Evolutionary conservation across 176 grass and related monocot genomes (phyloP).

Genomic region (Ensete glaucum): DNA sequence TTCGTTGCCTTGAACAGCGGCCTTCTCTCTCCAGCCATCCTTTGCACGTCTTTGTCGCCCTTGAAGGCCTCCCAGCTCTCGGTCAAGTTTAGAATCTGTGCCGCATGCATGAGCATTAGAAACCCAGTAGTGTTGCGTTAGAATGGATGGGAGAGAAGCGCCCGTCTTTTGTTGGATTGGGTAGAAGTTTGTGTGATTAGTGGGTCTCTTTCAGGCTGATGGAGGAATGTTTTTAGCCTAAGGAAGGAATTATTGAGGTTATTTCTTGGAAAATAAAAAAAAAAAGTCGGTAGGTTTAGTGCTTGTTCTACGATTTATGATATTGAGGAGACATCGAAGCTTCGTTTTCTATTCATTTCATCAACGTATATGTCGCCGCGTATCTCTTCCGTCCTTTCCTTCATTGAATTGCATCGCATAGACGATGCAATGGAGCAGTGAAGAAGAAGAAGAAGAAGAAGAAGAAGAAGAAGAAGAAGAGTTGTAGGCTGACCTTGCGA

Average conservation of each 20-base stretch:
- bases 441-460: background rate
- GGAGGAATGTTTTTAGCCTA: background rate
- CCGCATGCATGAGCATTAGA: background rate
- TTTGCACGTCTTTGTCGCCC: constrained; percentile 29
- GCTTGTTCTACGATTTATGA: background rate
- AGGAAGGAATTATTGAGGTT: no score
- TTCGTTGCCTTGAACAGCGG: constrained; percentile 39
- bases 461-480: background rate
- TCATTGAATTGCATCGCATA: no score
- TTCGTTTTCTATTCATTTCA: no score
- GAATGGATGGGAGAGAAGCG: background rate
- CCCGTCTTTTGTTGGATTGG: background rate
- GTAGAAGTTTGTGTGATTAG: background rate
- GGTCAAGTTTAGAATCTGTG: constrained; percentile 42
- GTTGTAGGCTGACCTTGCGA: constrained; percentile 21
- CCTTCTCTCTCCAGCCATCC: background rate
- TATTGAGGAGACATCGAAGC: no score
- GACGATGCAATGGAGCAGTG: background rate
- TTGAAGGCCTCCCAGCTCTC: constrained; percentile 52
- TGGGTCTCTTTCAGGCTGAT: background rate
- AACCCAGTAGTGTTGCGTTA: background rate
- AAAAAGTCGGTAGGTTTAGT: background rate
- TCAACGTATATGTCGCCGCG: no score
- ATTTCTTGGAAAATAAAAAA: no score
- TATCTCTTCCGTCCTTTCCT: no score